These are phyloP conservation scores for Achaetomium macrosporum DNA, from an alignment of 2,329 filamentous ascomycete genomes.

Conservation along the genomic window DNA sequence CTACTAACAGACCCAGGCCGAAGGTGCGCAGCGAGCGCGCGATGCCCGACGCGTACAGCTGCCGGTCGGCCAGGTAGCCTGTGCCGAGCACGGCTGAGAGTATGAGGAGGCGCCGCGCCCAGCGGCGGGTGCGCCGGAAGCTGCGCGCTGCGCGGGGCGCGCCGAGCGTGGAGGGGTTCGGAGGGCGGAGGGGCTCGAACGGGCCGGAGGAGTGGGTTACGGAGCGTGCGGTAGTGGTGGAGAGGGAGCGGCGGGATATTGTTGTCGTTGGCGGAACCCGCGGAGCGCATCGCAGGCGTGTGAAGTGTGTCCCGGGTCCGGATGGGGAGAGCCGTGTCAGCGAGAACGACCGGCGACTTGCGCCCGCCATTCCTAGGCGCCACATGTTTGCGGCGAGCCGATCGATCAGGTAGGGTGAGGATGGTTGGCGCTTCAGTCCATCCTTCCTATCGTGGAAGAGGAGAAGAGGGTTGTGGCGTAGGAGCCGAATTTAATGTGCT, in stretches of 20 bases:
- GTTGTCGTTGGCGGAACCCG: background rate
- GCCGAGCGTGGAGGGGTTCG: constrained; percentile 72
- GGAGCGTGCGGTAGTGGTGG: background rate
- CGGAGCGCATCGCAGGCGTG: background rate
- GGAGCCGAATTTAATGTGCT: background rate
- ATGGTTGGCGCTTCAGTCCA: constrained; percentile 3
- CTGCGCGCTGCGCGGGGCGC: constrained; percentile 63
- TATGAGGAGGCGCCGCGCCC: constrained; percentile 67
- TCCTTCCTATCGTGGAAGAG: background rate
- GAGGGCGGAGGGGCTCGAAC: constrained; percentile 66
- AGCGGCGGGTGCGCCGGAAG: constrained; percentile 65
- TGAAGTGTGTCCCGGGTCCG: background rate
- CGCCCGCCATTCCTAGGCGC: constrained; percentile 9
- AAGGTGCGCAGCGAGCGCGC: constrained; percentile 79
- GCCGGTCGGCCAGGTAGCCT: constrained; percentile 63
- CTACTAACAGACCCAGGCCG: constrained; percentile 69
- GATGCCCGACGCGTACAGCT: constrained; percentile 73
- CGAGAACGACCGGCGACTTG: background rate
- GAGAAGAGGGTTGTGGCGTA: background rate
- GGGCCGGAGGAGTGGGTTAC: constrained; percentile 28
- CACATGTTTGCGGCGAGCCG: constrained; percentile 8
- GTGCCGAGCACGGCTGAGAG: constrained; percentile 53
- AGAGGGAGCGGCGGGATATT: background rate
- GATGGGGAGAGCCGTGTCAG: background rate
- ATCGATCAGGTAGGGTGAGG: background rate